A percentile compares a stretch with the other conserved stretches of the same genome.
Conservation (phyloP, 441 rosid genomes). For the Aleurites moluccanus region DNA sequence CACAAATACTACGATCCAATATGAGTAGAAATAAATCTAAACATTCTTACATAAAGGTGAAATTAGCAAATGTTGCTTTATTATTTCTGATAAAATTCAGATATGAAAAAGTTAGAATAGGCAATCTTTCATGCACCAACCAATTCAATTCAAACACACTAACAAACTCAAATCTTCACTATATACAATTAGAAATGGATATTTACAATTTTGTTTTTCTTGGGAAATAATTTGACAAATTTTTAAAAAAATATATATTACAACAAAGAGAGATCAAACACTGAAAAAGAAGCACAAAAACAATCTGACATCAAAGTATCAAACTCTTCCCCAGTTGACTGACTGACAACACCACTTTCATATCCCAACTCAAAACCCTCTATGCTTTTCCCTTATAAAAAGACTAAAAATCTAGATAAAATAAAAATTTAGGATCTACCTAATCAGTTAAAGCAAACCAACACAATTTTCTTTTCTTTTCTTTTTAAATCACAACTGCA, state of each 20-base stretch:
- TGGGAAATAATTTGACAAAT: constrained; percentile 11
- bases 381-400: constrained; percentile 6
- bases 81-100: too few species aligned
- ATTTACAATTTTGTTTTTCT: not conserved
- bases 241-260: constrained; percentile 5
- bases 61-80: too few species aligned
- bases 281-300: constrained; percentile 8
- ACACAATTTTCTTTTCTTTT: not conserved
- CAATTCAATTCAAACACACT: not conserved
- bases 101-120: not conserved
- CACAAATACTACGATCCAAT: too few species aligned
- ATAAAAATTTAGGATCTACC: not conserved
- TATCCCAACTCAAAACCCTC: constrained; percentile 26
- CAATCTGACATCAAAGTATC: constrained; percentile 13
- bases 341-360: constrained; percentile 21
- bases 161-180: not conserved
- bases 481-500: constrained; percentile 24
- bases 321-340: constrained; percentile 11
- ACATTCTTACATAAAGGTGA: too few species aligned
- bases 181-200: constrained; percentile 17
- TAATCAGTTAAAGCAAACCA: constrained; percentile 23
- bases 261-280: constrained; percentile 5
- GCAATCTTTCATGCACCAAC: not conserved
- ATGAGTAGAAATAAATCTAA: too few species aligned
- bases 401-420: not conserved